Evolutionary conservation across 768 basidiomycete species (phyloP), one percentile per base, ranked within the genome.

Genomic region (Suillus alpinus): DNA sequence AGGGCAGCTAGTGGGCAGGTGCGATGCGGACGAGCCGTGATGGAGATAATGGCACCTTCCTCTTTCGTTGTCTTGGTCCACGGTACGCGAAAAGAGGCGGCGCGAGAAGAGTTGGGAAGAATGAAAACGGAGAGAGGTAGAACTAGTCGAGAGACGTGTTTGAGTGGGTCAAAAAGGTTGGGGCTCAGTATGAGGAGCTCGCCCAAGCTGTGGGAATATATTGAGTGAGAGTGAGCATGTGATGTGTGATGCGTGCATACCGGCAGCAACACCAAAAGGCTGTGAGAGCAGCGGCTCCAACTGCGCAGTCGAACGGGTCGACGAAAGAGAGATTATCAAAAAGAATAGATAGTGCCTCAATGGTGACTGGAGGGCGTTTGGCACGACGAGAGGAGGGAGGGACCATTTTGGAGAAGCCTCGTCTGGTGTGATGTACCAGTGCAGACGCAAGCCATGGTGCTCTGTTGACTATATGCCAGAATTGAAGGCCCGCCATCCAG

Each of bases 251-350:
- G 31, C 6, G 31, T 31, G 31, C 31, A 6, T 31, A 13, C 1
- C 31, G 18, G 16, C 73, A 68, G 51, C 73, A 75, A 3, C 67
- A 63, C 71, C 73, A 79, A 57, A 80, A 81, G 3, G 77, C 70
- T 0, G 65, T 57, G 1, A 60, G 41, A 0, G 79, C 77, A 3
- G 70, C 43, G 0, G 74, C 72, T 47, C 78, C 71, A 13, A 70
- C 66, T 0, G 76, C 60, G 75, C 53, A 2, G 3, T n/a, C n/a
- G 6, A 43, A 43, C 0, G n/a, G 3, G 10, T 9, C 1, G 6
- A 18, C 2, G 18, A 43, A 9, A 43, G 74, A 61, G 0, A 81
- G 66, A 10, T 23, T 12, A 0, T 46, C 9, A 0, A 31, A 44
- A 0, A 81, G 69, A 0, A 62, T 58, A 8, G 36, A 41, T 5